A percentile compares a stretch with the other conserved stretches of the same genome.
phyloP scores from a whole-genome alignment of 140 eudicot species.

The Eryngium alpinum region DNA sequence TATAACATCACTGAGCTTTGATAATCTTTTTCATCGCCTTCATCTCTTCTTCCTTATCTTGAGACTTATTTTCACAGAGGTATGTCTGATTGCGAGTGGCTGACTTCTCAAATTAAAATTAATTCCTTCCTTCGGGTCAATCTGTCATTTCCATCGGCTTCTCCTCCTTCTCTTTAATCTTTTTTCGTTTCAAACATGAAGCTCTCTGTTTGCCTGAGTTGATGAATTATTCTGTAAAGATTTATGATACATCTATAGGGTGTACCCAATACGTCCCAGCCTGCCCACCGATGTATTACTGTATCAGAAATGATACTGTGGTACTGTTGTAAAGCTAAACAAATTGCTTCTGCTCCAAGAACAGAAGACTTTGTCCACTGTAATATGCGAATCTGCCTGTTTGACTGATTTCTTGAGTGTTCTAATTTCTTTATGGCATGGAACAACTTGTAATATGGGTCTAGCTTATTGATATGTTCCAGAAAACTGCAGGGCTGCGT shows the following conservation, averaged over 20 bases:
- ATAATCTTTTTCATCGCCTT: too few species aligned
- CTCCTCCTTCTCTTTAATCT: too few species aligned
- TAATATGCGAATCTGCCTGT: neutral
- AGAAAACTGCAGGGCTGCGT: neutral
- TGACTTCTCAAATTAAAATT: too few species aligned
- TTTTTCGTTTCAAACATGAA: too few species aligned
- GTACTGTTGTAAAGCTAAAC: neutral
- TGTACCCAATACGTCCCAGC: neutral
- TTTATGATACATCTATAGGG: neutral
- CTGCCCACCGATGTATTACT: neutral
- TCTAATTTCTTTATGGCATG: neutral
- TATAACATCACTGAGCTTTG: too few species aligned
- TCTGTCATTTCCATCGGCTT: too few species aligned
- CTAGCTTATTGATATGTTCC: neutral
- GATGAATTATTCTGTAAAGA: too few species aligned
- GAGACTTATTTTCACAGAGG: too few species aligned
- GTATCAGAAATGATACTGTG: neutral
- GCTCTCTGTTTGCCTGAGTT: too few species aligned
- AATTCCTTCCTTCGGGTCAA: too few species aligned
- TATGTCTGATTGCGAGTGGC: too few species aligned
- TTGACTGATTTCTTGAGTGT: neutral
- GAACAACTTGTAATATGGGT: neutral
- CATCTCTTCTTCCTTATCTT: too few species aligned
- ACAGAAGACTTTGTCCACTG: neutral
- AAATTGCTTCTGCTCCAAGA: neutral